A percentile compares a stretch with the other conserved stretches of the same genome.
phyloP scores from a whole-genome alignment of 1,284 basidiomycete species.

The Coniferiporia sulphurascens region DNA sequence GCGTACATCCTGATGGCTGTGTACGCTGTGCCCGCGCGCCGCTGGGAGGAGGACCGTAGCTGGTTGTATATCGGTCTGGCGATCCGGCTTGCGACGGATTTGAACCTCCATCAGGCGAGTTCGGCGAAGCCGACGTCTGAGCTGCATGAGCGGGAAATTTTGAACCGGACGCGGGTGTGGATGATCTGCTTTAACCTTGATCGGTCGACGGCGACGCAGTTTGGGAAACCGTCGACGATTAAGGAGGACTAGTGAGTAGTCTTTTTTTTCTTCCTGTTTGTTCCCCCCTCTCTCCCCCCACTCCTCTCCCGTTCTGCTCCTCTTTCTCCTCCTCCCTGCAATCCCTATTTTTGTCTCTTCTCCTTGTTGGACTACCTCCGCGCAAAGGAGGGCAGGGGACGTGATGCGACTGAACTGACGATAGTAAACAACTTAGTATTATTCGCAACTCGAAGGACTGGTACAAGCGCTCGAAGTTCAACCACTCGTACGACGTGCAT shows the following conservation, averaged over 20 bases:
- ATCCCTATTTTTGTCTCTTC: not conserved
- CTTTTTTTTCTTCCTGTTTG: not conserved
- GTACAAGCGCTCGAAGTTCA: slow-evolving; percentile 66
- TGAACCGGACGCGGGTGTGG: slow-evolving; percentile 81
- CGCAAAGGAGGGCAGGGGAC: not conserved
- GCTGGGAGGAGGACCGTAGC: slow-evolving; percentile 80
- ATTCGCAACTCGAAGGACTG: slow-evolving; percentile 71
- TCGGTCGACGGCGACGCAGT: slow-evolving; percentile 78
- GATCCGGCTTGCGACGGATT: slow-evolving; percentile 80
- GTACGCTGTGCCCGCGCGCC: slow-evolving; percentile 69
- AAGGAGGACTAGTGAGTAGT: slow-evolving; percentile 71
- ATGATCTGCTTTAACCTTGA: slow-evolving; percentile 85
- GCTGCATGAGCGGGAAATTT: slow-evolving; percentile 69
- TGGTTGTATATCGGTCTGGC: slow-evolving; percentile 81
- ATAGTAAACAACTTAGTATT: slow-evolving; percentile 39
- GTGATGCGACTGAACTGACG: slow-evolving; percentile 13
- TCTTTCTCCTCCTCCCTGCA: not conserved
- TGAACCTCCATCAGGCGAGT: slow-evolving; percentile 74
- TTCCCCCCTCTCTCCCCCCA: not conserved
- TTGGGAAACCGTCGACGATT: slow-evolving; percentile 82
- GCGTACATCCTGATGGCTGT: slow-evolving; percentile 73
- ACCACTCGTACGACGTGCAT: slow-evolving; percentile 68
- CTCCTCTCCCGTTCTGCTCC: not conserved
- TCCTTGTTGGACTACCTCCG: too few relatives aligned
- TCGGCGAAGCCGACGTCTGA: slow-evolving; percentile 55